Evolutionary conservation across 129 eudicot species (phyloP), one percentile per base, ranked within the genome.

Genomic region (Sambucus nigra): DNA sequence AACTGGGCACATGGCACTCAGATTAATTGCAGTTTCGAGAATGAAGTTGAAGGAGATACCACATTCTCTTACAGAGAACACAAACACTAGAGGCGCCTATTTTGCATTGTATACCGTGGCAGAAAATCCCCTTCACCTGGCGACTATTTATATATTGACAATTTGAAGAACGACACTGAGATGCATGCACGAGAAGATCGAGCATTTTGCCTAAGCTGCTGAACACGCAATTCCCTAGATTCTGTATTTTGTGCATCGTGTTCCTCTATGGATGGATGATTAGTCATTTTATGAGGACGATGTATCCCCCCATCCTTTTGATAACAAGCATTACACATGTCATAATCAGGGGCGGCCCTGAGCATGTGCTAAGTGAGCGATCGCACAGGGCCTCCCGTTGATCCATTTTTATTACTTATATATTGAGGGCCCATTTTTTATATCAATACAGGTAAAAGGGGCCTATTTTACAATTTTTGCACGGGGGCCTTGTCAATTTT

Each of bases 1-100:
- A 89, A 1, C 95, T 86, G 0, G 98, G 95, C 13, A 89, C 98
- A 40, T 47, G 60, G 68, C 98, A 89, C 51, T 76, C 51, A 16
- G 95, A 70, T 69, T 81, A 88, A 76, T 85, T 81, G 78, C 98
- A 89, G 10, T 95, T 83, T 17, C 95, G 88, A 38, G 95, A 85
- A 72, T 89, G 98, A 64, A 89, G 81, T 62, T 89, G 94, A 64
- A 89, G 95, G 22, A 89, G 88, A 75, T 81, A 69, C 98, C 95
- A 85, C 95, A 85, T 85, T 63, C 74, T 81, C 68, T 85, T 89
- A 66, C 98, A 89, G 60, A 81, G 76, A 69, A 61, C 71, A 66
- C 98, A 89, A 47, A 95, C 98, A 59, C 86, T 89, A 53, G 95
- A 60, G 13, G 84, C 84, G 25, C 95, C 95, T 0, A 56, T 40